Evolutionary conservation across 1,284 basidiomycete genomes (phyloP).

Genomic region (Ustilago curta): DNA sequence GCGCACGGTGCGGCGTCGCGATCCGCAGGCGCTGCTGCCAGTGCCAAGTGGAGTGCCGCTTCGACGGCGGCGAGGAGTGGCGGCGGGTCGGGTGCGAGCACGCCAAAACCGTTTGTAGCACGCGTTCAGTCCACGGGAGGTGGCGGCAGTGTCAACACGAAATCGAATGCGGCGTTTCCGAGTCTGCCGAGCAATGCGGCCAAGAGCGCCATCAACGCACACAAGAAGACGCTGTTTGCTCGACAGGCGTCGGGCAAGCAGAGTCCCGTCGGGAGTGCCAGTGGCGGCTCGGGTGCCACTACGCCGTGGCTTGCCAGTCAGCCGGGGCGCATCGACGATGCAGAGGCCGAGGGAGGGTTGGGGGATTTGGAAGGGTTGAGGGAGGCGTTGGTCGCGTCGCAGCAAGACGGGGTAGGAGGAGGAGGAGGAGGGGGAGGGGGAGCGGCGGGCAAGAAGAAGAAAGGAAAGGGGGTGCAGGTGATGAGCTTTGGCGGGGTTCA

Average conservation of each 20-base stretch:
- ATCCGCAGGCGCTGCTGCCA: not conserved
- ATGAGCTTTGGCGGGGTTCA: constrained; percentile 55
- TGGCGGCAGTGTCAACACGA: constrained; percentile 29
- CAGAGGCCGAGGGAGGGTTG: not conserved
- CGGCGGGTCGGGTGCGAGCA: not conserved
- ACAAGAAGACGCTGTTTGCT: constrained; percentile 60
- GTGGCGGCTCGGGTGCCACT: constrained; percentile 9
- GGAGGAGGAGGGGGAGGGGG: constrained; percentile 14
- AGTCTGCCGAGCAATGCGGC: constrained; percentile 56
- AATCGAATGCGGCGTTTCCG: constrained; percentile 47
- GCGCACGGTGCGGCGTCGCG: constrained; percentile 25
- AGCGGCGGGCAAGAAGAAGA: constrained; percentile 49
- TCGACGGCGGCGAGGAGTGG: not conserved
- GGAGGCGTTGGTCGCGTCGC: constrained; percentile 32
- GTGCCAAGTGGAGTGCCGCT: constrained; percentile 23
- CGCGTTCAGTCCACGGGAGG: constrained; percentile 9
- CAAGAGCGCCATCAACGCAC: constrained; percentile 49
- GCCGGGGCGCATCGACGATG: constrained; percentile 37
- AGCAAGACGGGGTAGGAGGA: not conserved
- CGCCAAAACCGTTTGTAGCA: constrained; percentile 34
- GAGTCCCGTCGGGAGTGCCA: not conserved
- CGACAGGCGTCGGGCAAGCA: constrained; percentile 3
- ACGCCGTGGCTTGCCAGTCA: constrained; percentile 29
- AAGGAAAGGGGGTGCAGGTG: constrained; percentile 53
- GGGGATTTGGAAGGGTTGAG: constrained; percentile 23